Conservation (phyloP, 2,329 filamentous ascomycete genomes). For the Coleophoma eucalyptorum region DNA sequence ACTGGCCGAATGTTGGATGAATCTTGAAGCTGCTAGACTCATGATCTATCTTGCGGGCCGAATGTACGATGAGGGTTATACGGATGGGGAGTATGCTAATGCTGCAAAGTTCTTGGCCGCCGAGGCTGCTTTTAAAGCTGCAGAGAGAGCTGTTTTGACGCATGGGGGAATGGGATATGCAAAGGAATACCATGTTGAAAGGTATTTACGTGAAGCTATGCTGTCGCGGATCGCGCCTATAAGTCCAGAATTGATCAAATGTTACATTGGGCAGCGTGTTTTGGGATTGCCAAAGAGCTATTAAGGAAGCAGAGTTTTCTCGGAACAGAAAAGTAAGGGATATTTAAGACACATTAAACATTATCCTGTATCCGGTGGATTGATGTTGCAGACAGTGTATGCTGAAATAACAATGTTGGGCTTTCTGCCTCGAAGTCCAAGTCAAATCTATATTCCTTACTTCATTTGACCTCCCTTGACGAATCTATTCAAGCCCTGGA, state of each 20-base stretch:
- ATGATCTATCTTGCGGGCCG: conserved; percentile 58
- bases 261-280: conserved; percentile 61
- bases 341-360: too few species aligned
- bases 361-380: too few species aligned
- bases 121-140: conserved; percentile 56
- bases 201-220: conserved; percentile 56
- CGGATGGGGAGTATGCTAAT: conserved; percentile 58
- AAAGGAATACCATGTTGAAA: conserved; percentile 57
- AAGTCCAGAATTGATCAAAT: conserved; percentile 68
- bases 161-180: conserved; percentile 62
- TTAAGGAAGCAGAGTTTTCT: conserved; percentile 23
- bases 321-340: too few species aligned
- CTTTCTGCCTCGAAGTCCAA: too few species aligned
- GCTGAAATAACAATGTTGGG: too few species aligned
- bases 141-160: conserved; percentile 52
- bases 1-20: conserved; percentile 57
- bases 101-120: conserved; percentile 66
- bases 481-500: too few species aligned
- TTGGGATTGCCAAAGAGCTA: conserved; percentile 63
- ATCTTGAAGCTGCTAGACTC: conserved; percentile 53
- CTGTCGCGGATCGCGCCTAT: conserved; percentile 59
- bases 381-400: too few species aligned
- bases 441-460: too few species aligned
- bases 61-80: conserved; percentile 50
- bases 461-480: too few species aligned